Conservation (phyloP, 345 rosid genomes). For the Carallia brachiata region DNA sequence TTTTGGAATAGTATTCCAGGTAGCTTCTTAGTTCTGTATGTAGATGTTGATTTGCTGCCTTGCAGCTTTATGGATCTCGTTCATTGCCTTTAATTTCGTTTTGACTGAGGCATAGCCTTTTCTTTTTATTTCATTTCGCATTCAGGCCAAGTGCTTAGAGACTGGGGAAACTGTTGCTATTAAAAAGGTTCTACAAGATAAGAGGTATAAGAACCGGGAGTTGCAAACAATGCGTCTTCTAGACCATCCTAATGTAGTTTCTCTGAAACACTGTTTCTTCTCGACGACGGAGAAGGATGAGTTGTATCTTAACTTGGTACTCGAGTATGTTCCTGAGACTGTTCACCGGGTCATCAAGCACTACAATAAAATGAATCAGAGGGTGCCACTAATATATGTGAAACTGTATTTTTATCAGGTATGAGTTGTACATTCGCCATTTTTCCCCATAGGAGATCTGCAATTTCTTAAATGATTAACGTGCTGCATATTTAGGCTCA, state of each 20-base stretch:
- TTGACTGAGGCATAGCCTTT: neutral
- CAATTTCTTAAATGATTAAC: neutral
- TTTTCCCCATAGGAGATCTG: neutral
- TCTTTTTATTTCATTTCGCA: conserved; percentile 7
- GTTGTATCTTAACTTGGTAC: conserved; percentile 85
- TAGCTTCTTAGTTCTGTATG: conserved; percentile 14
- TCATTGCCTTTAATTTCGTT: neutral
- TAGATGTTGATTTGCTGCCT: neutral
- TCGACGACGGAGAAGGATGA: conserved; percentile 93
- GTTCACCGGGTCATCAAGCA: conserved; percentile 88
- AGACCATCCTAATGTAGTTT: conserved; percentile 91
- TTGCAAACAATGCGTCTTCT: conserved; percentile 95
- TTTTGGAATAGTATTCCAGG: conserved; percentile 97
- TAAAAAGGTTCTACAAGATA: conserved; percentile 88
- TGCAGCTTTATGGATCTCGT: neutral
- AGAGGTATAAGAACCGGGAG: conserved; percentile 96
- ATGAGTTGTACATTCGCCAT: neutral
- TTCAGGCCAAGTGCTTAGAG: conserved; percentile 93
- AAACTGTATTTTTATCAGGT: conserved; percentile 95
- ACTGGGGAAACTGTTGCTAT: conserved; percentile 95
- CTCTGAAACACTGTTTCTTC: conserved; percentile 91
- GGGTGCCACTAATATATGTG: conserved; percentile 86
- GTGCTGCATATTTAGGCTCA: neutral
- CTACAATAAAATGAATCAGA: conserved; percentile 72
- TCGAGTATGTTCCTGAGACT: conserved; percentile 93